These are phyloP conservation scores for Spergularia azorica DNA, from an alignment of 179 eudicot genomes.

Conservation along the genomic window DNA sequence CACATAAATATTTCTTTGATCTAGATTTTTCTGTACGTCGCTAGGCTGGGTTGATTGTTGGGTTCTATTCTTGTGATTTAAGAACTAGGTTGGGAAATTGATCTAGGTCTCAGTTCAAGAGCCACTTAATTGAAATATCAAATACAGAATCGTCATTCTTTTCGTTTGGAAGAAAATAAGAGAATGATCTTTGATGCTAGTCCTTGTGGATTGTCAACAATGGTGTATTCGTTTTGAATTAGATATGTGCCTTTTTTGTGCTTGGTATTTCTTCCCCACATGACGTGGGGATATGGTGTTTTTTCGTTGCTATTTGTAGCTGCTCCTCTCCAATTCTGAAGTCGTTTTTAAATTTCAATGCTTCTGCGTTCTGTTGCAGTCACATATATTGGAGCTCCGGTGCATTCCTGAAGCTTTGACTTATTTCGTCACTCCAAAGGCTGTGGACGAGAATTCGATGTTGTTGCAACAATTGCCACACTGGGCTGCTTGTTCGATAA, in stretches of 20 bases:
- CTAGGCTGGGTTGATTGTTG: too few species aligned
- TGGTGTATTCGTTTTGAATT: conserved; percentile 1
- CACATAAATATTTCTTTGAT: neutral
- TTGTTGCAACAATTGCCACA: conserved; percentile 96
- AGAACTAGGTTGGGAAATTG: too few species aligned
- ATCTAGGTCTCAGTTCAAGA: neutral
- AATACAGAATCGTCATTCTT: neutral
- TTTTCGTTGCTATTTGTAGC: conserved; percentile 10
- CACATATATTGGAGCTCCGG: conserved; percentile 88
- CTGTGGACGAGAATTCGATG: conserved; percentile 90
- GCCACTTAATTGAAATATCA: neutral
- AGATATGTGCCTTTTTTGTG: neutral
- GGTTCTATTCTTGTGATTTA: too few species aligned
- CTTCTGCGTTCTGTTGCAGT: conserved; percentile 44
- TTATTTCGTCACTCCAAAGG: conserved; percentile 93
- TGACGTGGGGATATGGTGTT: neutral
- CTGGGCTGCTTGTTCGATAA: conserved; percentile 99
- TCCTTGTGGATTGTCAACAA: neutral
- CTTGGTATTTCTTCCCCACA: neutral
- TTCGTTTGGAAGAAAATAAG: neutral
- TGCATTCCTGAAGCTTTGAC: conserved; percentile 90
- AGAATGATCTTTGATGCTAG: too few species aligned
- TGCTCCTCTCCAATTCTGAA: conserved; percentile 3
- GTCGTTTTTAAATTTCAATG: conserved; percentile 16
- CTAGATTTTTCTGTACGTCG: neutral